These are phyloP conservation scores for Kalaharituber pfeilii DNA, from an alignment of 2,329 filamentous ascomycete species.

Conservation along the genomic window DNA sequence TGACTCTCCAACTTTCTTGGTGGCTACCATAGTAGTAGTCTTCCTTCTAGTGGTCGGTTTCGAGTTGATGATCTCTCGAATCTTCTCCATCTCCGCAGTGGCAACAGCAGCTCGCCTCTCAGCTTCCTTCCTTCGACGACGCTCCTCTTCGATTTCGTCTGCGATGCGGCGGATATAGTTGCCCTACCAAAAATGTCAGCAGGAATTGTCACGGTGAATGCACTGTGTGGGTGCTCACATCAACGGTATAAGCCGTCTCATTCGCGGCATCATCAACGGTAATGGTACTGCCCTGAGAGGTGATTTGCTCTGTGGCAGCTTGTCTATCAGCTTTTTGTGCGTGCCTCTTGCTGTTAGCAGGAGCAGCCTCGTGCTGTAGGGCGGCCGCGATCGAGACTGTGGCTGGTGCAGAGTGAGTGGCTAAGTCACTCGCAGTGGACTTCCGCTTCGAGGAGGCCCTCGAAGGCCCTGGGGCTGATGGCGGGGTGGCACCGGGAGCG, in stretches of 20 bases:
- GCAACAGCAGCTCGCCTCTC: neutral
- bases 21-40: slow-evolving; percentile 2
- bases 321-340: neutral
- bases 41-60: slow-evolving; percentile 8
- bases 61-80: neutral
- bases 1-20: neutral
- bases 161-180: slow-evolving; percentile 18
- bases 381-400: neutral
- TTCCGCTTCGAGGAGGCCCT: neutral
- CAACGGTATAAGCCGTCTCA: slow-evolving; percentile 14
- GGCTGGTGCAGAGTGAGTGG: neutral
- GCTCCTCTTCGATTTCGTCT: slow-evolving; percentile 17
- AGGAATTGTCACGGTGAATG: neutral
- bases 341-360: neutral
- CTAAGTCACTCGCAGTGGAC: neutral
- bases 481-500: neutral
- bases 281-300: neutral
- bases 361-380: neutral
- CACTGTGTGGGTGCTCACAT: slow-evolving; percentile 7
- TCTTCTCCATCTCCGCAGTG: neutral
- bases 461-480: too few relatives aligned
- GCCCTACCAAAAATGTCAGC: slow-evolving; percentile 5
- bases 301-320: neutral
- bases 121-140: neutral
- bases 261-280: neutral